phyloP scores from a whole-genome alignment of 2,329 filamentous ascomycete genomes.

The Ceratocystis cacaofunesta region DNA sequence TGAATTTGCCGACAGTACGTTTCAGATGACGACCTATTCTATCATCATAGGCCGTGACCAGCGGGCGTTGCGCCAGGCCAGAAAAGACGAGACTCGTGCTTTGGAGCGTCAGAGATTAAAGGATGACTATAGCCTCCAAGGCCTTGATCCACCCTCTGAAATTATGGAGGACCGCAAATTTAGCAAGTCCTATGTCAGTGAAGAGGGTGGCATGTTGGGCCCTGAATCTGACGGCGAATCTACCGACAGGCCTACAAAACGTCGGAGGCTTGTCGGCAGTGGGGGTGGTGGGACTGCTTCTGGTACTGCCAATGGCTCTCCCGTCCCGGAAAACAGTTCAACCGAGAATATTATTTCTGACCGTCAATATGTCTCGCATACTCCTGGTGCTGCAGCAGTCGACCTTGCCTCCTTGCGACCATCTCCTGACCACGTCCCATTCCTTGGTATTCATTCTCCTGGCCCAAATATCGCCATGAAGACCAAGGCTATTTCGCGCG shows the following conservation, averaged over 20 bases:
- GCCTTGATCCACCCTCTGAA: slow-evolving; percentile 37
- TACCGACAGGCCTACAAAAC: slow-evolving; percentile 23
- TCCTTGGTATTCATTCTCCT: slow-evolving; percentile 59
- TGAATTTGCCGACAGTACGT: slow-evolving; percentile 59
- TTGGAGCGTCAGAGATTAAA: slow-evolving; percentile 31
- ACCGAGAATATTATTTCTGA: slow-evolving; percentile 37
- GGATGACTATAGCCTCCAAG: slow-evolving; percentile 33
- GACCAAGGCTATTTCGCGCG: slow-evolving; percentile 58
- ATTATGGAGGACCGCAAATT: slow-evolving; percentile 39
- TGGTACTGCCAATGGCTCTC: not conserved
- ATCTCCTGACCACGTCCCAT: slow-evolving; percentile 45
- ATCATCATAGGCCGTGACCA: slow-evolving; percentile 61
- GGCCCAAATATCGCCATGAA: slow-evolving; percentile 43
- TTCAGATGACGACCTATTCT: slow-evolving; percentile 62
- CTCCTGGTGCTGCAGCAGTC: slow-evolving; percentile 42
- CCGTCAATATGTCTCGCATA: slow-evolving; percentile 46
- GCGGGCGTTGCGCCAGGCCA: slow-evolving; percentile 40
- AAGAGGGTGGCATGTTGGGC: slow-evolving; percentile 53
- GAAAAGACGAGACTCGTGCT: slow-evolving; percentile 35
- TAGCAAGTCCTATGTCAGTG: slow-evolving; percentile 52
- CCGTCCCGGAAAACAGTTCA: slow-evolving; percentile 5
- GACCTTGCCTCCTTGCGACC: slow-evolving; percentile 46
- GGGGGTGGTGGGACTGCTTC: no score
- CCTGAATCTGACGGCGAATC: slow-evolving; percentile 44
- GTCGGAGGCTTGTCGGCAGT: slow-evolving; percentile 4